A percentile compares a stretch with the other conserved stretches of the same genome.
Evolutionary conservation across 129 eudicot genomes (phyloP).

Genomic region (Dittrichia graveolens): DNA sequence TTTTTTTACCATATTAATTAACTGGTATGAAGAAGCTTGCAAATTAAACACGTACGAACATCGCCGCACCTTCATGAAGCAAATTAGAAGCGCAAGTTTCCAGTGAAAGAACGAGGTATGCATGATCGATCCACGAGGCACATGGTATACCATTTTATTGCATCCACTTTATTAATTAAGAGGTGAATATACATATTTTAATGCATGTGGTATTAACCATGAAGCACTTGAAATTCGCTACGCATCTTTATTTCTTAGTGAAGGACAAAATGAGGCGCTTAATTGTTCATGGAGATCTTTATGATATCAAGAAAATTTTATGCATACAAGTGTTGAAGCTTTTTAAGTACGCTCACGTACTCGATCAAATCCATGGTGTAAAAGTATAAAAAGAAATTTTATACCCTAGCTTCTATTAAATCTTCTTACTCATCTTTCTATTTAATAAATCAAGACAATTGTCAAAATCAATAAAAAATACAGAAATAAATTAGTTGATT

Average conservation of each 20-base stretch:
- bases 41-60: slow-evolving; percentile 11
- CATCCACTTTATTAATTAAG: slow-evolving; percentile 30
- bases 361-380: too few species aligned
- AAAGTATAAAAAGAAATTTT: too few species aligned
- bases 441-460: too few species aligned
- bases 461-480: too few species aligned
- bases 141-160: slow-evolving; percentile 39
- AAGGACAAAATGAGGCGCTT: slow-evolving; percentile 13
- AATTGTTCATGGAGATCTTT: background rate
- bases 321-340: too few species aligned
- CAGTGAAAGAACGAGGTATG: slow-evolving; percentile 15
- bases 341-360: too few species aligned
- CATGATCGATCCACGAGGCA: slow-evolving; percentile 37
- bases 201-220: slow-evolving; percentile 33
- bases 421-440: too few species aligned
- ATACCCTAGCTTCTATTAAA: too few species aligned
- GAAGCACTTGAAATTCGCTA: slow-evolving; percentile 23
- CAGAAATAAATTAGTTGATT: too few species aligned
- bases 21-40: slow-evolving; percentile 27
- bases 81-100: slow-evolving; percentile 25
- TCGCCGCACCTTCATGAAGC: background rate
- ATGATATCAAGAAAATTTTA: background rate
- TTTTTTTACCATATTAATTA: background rate
- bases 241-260: background rate
- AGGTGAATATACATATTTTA: slow-evolving; percentile 29